phyloP scores from a whole-genome alignment of 1,284 basidiomycete genomes.

The Microbotryum lychnidis-dioicae region DNA sequence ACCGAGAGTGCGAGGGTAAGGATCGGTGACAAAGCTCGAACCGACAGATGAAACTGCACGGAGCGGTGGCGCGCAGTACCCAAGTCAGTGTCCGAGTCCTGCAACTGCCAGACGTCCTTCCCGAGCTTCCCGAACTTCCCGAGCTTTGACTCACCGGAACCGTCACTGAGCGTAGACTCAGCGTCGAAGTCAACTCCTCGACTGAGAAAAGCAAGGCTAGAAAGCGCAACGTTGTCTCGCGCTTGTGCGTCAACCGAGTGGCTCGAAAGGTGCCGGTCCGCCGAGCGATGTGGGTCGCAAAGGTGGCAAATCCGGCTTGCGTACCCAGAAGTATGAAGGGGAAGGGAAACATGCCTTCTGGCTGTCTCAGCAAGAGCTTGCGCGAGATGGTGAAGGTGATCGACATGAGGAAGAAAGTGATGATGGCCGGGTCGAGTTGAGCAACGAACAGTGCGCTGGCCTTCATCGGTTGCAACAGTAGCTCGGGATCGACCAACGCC shows the following conservation, averaged over 20 bases:
- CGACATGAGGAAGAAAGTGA: slow-evolving; percentile 18
- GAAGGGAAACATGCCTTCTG: slow-evolving; percentile 21
- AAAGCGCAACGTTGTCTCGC: slow-evolving; percentile 8
- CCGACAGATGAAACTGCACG: slow-evolving; percentile 24
- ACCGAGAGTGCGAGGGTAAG: slow-evolving; percentile 25
- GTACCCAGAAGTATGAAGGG: slow-evolving; percentile 7
- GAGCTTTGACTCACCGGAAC: slow-evolving; percentile 16
- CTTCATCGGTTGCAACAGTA: no score
- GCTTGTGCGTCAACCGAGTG: slow-evolving; percentile 11
- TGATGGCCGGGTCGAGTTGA: slow-evolving; percentile 16
- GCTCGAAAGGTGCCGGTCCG: slow-evolving; percentile 15
- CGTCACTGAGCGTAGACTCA: slow-evolving; percentile 20
- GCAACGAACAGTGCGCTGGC: slow-evolving; percentile 7
- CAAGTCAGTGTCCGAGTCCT: neutral
- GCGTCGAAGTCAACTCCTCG: slow-evolving; percentile 22
- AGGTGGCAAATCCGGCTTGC: slow-evolving; percentile 18
- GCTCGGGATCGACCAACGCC: no score
- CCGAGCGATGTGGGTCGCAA: slow-evolving; percentile 17
- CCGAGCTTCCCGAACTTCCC: neutral
- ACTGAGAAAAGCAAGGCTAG: slow-evolving; percentile 21
- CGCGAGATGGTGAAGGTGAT: slow-evolving; percentile 21
- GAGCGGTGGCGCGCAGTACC: neutral
- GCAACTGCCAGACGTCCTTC: no score
- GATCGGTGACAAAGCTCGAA: slow-evolving; percentile 27
- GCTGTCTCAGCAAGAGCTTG: slow-evolving; percentile 20